Base-by-base conservation (phyloP, 441 rosid genomes). In the Erodium texanum region DNA sequence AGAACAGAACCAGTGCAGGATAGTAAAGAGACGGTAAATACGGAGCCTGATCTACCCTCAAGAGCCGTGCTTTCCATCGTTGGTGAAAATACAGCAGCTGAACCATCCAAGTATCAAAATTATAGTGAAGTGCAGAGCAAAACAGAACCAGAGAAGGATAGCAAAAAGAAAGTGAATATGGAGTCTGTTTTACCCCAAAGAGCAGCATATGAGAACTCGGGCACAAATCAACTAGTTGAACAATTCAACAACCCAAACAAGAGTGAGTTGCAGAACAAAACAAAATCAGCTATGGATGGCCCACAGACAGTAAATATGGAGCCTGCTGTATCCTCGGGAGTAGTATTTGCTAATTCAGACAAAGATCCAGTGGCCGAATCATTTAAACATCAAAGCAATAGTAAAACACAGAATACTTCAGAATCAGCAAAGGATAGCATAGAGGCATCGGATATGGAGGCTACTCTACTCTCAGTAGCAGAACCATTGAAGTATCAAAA, bases 341-440 rank as follows among this genome's bases (percentile, higher is more conserved):
- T 16, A 61, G 64, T 34, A 61, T 61, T 61, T 61, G 64, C 29
- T 7, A 23, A 61, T 18, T 10, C 34, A n/a, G 64, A 24, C 32
- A 61, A 61, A 61, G 12, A 61, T 23, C 32, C 64, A 23, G 64
- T 61, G 29, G 64, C 64, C 14, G 41, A 56, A 59, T 18, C 72
- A 19, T 72, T 14, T 19, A 82, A 79, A 74, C 73, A 50, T 71
- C 59, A 34, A 6, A 73, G 74, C 61, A 80, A 59, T 14, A 69
- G 43, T 69, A 24, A 24, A 61, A 24, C 64, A 61, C 84, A 86
- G 86, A 78, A 73, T 71, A 72, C 62, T 36, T 62, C 77, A 58
- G 74, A 61, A 58, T 70, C 78, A 68, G 64, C 38, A 14, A 75
- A 73, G 58, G 75, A 61, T 72, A 70, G 66, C 54, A 64, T 7